phyloP scores from a whole-genome alignment of 2,329 filamentous ascomycete genomes.

The Diaporthe nobilis region DNA sequence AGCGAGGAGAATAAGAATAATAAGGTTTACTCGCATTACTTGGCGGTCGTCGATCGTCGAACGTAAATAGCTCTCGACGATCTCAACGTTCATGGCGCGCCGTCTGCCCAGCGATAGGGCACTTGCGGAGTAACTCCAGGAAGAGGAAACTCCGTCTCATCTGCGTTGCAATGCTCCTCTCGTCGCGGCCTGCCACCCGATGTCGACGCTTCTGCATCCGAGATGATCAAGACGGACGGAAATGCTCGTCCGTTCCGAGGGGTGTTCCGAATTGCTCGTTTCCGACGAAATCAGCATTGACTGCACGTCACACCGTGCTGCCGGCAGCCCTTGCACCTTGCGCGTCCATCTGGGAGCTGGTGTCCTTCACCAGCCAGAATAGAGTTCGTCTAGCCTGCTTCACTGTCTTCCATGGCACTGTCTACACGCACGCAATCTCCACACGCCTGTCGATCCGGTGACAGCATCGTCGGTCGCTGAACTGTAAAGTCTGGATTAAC shows the following conservation, averaged over 20 bases:
- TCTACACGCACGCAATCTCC: conserved; percentile 20
- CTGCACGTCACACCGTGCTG: conserved; percentile 28
- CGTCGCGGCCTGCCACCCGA: conserved; percentile 21
- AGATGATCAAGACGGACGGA: neutral
- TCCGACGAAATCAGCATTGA: conserved; percentile 22
- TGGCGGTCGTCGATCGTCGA: conserved; percentile 33
- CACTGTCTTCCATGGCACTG: conserved; percentile 6
- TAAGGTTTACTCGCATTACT: conserved; percentile 35
- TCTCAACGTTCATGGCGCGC: conserved; percentile 21
- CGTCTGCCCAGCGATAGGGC: conserved; percentile 1
- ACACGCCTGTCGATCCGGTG: conserved; percentile 10
- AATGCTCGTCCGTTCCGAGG: conserved; percentile 2
- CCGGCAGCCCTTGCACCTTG: conserved; percentile 19
- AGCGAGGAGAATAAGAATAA: conserved; percentile 16
- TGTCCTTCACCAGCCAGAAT: conserved; percentile 10
- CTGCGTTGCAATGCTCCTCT: conserved; percentile 7
- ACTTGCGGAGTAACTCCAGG: conserved; percentile 15
- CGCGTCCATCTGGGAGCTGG: neutral
- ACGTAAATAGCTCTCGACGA: conserved; percentile 27
- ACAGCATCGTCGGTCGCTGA: conserved; percentile 24
- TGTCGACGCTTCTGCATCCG: conserved; percentile 12
- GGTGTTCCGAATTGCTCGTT: conserved; percentile 10
- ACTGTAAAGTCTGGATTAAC: conserved; percentile 35
- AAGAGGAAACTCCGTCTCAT: conserved; percentile 24
- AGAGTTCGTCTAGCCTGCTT: conserved; percentile 32